Percentiles rank a stretch among this genome's conserved stretches.
These are phyloP conservation scores for Mycena crocata DNA, from an alignment of 768 basidiomycete genomes.

Conservation along the genomic window DNA sequence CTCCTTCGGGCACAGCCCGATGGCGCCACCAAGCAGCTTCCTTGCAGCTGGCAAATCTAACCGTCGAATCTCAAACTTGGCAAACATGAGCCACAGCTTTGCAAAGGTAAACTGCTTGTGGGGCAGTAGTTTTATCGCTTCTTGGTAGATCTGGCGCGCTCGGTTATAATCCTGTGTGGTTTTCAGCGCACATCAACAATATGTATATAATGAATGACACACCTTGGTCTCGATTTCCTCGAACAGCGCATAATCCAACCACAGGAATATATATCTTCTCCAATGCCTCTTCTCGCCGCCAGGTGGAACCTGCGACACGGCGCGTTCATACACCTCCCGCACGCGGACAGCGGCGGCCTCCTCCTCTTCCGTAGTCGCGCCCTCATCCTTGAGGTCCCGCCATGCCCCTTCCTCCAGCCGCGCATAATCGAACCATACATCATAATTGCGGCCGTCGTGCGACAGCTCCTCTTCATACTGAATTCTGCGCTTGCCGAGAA, in stretches of 20 bases:
- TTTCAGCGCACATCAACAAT: neutral
- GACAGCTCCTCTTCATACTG: constrained; percentile 97
- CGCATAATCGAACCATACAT: constrained; percentile 98
- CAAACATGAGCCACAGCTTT: constrained; percentile 94
- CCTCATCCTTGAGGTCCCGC: constrained; percentile 79
- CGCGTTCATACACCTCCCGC: constrained; percentile 94
- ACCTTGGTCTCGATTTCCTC: constrained; percentile 97
- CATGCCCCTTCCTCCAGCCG: constrained; percentile 92
- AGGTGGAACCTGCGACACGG: constrained; percentile 95
- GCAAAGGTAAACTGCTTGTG: constrained; percentile 98
- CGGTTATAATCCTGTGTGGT: constrained; percentile 79
- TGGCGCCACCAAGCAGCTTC: constrained; percentile 88
- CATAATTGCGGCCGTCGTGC: constrained; percentile 94
- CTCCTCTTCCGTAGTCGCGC: constrained; percentile 76
- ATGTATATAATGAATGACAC: constrained; percentile 24
- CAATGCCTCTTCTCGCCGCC: constrained; percentile 93
- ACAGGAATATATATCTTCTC: constrained; percentile 91
- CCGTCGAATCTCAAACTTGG: constrained; percentile 90
- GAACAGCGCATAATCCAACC: constrained; percentile 96
- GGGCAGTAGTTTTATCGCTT: constrained; percentile 88
- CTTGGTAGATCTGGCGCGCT: constrained; percentile 92
- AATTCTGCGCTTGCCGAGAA: constrained; percentile 96
- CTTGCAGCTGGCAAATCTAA: constrained; percentile 87
- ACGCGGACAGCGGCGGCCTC: constrained; percentile 74
- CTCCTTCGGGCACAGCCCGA: constrained; percentile 97